Percentiles rank a stretch among this genome's conserved stretches.
These are phyloP conservation scores for Hirschioporus abietinus DNA, from an alignment of 768 basidiomycete species.

Conservation along the genomic window DNA sequence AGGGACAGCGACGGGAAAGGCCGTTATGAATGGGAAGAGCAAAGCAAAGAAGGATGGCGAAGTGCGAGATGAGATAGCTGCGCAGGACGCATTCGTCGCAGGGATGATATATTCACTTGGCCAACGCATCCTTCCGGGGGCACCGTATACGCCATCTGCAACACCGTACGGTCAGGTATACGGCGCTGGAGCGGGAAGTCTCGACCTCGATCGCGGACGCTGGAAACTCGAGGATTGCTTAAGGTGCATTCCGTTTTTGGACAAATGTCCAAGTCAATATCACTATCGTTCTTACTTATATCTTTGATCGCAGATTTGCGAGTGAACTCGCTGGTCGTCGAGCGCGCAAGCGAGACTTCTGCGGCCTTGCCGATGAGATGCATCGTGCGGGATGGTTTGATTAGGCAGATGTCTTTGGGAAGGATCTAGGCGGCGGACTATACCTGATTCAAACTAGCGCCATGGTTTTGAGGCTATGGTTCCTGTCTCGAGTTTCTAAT, in stretches of 20 bases:
- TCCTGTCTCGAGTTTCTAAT: too few species aligned
- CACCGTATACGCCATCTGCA: slow-evolving; percentile 65
- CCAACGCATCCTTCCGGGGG: slow-evolving; percentile 62
- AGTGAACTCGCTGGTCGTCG: slow-evolving; percentile 79
- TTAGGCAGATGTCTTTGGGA: background rate
- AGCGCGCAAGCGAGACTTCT: slow-evolving; percentile 56
- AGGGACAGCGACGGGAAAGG: slow-evolving; percentile 7
- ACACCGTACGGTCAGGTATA: slow-evolving; percentile 8
- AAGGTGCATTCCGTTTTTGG: slow-evolving; percentile 36
- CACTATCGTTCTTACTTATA: background rate
- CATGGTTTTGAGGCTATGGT: background rate
- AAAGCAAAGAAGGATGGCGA: slow-evolving; percentile 30
- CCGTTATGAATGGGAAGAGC: slow-evolving; percentile 12
- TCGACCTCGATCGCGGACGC: slow-evolving; percentile 33
- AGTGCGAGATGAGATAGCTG: slow-evolving; percentile 66
- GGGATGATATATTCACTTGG: slow-evolving; percentile 85
- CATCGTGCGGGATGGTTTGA: slow-evolving; percentile 72
- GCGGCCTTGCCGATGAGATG: slow-evolving; percentile 72
- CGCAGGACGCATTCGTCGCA: slow-evolving; percentile 78
- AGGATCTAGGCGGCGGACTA: background rate
- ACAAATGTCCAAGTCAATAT: background rate
- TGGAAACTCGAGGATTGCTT: slow-evolving; percentile 85
- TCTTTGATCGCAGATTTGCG: slow-evolving; percentile 54
- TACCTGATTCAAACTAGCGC: background rate
- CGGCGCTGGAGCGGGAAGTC: slow-evolving; percentile 13